A percentile compares a stretch with the other conserved stretches of the same genome.
Conservation (phyloP, 2,329 filamentous ascomycete species). For the Diatrype stigma region DNA sequence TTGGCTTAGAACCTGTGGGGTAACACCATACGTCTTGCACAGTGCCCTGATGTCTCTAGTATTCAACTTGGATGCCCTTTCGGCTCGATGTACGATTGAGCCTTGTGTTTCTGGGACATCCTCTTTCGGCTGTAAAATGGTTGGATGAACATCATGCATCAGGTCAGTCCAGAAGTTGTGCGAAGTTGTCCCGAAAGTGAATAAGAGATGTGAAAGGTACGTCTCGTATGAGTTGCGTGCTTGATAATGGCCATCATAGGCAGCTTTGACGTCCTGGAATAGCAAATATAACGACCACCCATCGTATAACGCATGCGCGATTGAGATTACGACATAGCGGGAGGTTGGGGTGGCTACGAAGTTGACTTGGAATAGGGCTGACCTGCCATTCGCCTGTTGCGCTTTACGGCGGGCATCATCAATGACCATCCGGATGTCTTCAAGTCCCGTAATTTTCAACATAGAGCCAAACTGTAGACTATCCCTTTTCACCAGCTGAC, state of each 20-base stretch:
- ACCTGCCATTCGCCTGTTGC: slow-evolving; percentile 27
- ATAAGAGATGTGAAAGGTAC: slow-evolving; percentile 52
- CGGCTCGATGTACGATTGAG: slow-evolving; percentile 33
- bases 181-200: slow-evolving; percentile 38
- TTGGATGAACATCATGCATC: slow-evolving; percentile 48
- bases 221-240: slow-evolving; percentile 44
- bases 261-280: slow-evolving; percentile 64
- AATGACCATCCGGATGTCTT: slow-evolving; percentile 33
- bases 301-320: slow-evolving; percentile 86
- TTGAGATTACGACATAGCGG: slow-evolving; percentile 58
- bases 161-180: slow-evolving; percentile 67
- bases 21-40: slow-evolving; percentile 64
- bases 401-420: slow-evolving; percentile 35
- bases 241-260: slow-evolving; percentile 49
- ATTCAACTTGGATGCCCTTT: slow-evolving; percentile 40
- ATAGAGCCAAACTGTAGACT: slow-evolving; percentile 13
- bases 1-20: slow-evolving; percentile 71
- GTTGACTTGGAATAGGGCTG: slow-evolving; percentile 45
- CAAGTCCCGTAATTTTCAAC: slow-evolving; percentile 21
- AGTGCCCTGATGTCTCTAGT: slow-evolving; percentile 46
- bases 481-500: slow-evolving; percentile 41
- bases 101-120: neutral
- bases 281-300: slow-evolving; percentile 77
- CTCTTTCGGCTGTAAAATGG: slow-evolving; percentile 21
- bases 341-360: slow-evolving; percentile 31